phyloP scores from a whole-genome alignment of 345 rosid species.

The Syzygium aqueum region DNA sequence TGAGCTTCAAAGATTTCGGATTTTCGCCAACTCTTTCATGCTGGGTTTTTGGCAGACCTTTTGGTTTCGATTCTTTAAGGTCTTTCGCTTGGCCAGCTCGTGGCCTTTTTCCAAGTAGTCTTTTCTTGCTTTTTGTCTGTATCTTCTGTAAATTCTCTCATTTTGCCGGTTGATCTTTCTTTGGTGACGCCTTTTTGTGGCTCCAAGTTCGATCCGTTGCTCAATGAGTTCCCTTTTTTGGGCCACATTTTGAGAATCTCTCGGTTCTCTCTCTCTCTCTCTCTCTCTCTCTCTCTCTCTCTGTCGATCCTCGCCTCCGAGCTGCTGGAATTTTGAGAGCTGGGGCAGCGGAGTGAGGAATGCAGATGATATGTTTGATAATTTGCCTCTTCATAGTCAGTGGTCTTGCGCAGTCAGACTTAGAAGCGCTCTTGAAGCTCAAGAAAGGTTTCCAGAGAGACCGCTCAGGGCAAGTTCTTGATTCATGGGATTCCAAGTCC shows the following conservation, averaged over 20 bases:
- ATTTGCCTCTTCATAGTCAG: constrained; percentile 14
- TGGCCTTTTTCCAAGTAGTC: not conserved
- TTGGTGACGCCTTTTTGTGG: not conserved
- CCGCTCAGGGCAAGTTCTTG: constrained; percentile 45
- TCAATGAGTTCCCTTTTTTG: not conserved
- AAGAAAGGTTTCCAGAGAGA: constrained; percentile 55
- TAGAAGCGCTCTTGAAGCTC: constrained; percentile 65
- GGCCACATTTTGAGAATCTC: not conserved
- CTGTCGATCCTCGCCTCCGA: not conserved
- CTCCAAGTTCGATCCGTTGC: not conserved
- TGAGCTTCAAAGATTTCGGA: not conserved
- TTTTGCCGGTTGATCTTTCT: not conserved
- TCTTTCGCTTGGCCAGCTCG: not conserved
- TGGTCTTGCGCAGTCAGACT: constrained; percentile 52
- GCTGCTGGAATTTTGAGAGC: not conserved
- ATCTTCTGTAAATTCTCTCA: not conserved
- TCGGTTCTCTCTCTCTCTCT: not conserved
- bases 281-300: not conserved
- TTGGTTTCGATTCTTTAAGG: not conserved
- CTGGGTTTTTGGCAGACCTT: not conserved
- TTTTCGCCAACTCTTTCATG: not conserved
- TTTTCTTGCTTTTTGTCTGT: not conserved
- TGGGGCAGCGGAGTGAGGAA: constrained; percentile 25
- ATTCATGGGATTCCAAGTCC: constrained; percentile 66
- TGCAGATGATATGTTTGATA: constrained; percentile 43